These are phyloP conservation scores for Ophiostoma sp. DNA, from an alignment of 2,329 filamentous ascomycete genomes.

Conservation along the genomic window DNA sequence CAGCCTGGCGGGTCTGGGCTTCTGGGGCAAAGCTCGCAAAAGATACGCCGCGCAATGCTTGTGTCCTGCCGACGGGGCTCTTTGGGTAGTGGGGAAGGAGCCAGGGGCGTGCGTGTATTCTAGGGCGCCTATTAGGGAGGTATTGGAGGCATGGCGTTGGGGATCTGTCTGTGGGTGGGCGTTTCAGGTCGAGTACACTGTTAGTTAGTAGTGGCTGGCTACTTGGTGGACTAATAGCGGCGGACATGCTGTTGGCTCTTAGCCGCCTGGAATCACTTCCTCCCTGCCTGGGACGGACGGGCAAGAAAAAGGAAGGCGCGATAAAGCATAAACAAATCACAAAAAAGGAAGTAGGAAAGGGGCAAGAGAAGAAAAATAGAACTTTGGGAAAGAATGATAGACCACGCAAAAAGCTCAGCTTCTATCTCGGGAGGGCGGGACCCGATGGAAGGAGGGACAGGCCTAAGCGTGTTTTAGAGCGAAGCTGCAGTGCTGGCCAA, in stretches of 20 bases:
- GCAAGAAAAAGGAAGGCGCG: not conserved
- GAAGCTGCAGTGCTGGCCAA: not conserved
- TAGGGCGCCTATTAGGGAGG: not conserved
- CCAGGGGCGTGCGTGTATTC: constrained; percentile 12
- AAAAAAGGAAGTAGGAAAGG: not conserved
- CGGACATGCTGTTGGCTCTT: not conserved
- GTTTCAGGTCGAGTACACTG: too few species aligned
- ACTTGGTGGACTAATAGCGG: not conserved
- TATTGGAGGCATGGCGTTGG: not conserved
- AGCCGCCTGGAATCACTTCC: not conserved
- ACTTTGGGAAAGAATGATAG: not conserved
- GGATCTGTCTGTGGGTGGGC: not conserved
- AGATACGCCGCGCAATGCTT: constrained; percentile 15
- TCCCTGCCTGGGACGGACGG: not conserved
- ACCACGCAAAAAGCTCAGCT: not conserved
- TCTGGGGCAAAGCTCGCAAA: constrained; percentile 13
- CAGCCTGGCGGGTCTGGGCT: not conserved
- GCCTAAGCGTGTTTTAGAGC: not conserved
- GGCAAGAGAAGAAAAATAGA: not conserved
- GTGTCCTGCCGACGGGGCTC: not conserved
- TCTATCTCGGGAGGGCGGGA: not conserved
- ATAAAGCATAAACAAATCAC: not conserved
- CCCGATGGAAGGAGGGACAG: not conserved
- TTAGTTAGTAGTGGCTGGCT: too few species aligned
- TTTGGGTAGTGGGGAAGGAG: constrained; percentile 17